Evolutionary conservation across 129 eudicot genomes (phyloP).

Genomic region (Daucus carota): DNA sequence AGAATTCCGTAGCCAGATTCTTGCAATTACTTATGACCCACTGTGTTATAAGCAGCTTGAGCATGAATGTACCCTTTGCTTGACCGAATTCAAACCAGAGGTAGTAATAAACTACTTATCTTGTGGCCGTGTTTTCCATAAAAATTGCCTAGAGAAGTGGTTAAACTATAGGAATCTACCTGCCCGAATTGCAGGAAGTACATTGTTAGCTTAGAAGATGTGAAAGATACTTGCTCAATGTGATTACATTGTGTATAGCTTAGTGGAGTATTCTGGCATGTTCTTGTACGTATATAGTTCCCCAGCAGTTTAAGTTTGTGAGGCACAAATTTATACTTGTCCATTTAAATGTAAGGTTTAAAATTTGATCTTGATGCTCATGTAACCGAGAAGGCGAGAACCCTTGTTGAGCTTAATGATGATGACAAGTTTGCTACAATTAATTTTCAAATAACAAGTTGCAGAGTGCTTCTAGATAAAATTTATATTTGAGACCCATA

Average conservation of each 20-base stretch:
- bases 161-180: constrained; percentile 58
- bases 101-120: constrained; percentile 62
- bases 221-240: constrained; percentile 61
- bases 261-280: constrained; percentile 19
- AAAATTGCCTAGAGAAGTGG: constrained; percentile 67
- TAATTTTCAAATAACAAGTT: background rate
- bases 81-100: constrained; percentile 55
- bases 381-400: constrained; percentile 8
- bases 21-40: constrained; percentile 43
- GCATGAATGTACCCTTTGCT: constrained; percentile 79
- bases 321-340: constrained; percentile 21
- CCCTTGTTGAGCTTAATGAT: background rate
- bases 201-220: constrained; percentile 53
- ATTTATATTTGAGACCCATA: too few species aligned
- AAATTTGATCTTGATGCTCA: constrained; percentile 33
- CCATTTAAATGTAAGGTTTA: constrained; percentile 34
- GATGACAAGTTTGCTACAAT: background rate
- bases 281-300: background rate
- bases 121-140: constrained; percentile 80
- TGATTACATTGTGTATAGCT: constrained; percentile 24
- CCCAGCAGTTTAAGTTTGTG: too few species aligned
- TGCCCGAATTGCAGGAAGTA: constrained; percentile 77
- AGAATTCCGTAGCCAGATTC: constrained; percentile 56
- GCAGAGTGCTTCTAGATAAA: too few species aligned
- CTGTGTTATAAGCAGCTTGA: constrained; percentile 21